Conservation (phyloP, 2,329 filamentous ascomycete species). For the Aspergillus luchuensis region DNA sequence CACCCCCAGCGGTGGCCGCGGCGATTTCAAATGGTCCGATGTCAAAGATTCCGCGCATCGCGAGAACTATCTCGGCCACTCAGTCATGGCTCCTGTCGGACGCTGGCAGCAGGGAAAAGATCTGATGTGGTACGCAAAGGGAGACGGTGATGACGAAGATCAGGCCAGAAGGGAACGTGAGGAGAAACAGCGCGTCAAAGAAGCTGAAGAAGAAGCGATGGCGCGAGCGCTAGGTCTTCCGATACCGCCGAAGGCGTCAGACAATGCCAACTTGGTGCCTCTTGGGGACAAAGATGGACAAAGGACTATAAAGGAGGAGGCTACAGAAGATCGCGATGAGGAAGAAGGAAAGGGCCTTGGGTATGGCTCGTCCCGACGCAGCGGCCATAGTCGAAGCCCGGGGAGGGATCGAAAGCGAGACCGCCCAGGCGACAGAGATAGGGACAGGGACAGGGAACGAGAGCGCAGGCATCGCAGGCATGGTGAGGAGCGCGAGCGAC, state of each 20-base stretch:
- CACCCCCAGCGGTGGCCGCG: slow-evolving; percentile 69
- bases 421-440: slow-evolving; percentile 29
- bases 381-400: slow-evolving; percentile 39
- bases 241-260: slow-evolving; percentile 60
- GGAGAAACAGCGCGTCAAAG: slow-evolving; percentile 80
- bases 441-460: slow-evolving; percentile 34
- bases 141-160: slow-evolving; percentile 54
- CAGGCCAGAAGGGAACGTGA: slow-evolving; percentile 61
- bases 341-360: slow-evolving; percentile 36
- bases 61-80: slow-evolving; percentile 89
- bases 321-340: slow-evolving; percentile 27
- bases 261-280: slow-evolving; percentile 65
- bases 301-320: slow-evolving; percentile 35
- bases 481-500: slow-evolving; percentile 34
- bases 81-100: slow-evolving; percentile 86
- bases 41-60: slow-evolving; percentile 84
- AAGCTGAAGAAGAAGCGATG: slow-evolving; percentile 91
- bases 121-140: slow-evolving; percentile 66
- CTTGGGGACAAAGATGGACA: slow-evolving; percentile 63
- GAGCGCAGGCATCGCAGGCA: slow-evolving; percentile 51
- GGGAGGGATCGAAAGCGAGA: slow-evolving; percentile 34
- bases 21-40: slow-evolving; percentile 96
- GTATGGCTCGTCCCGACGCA: slow-evolving; percentile 33
- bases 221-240: slow-evolving; percentile 79
- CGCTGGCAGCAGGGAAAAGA: slow-evolving; percentile 84